Base-by-base conservation (phyloP, 2,329 filamentous ascomycete species). In the Bipolaris zeicola region DNA sequence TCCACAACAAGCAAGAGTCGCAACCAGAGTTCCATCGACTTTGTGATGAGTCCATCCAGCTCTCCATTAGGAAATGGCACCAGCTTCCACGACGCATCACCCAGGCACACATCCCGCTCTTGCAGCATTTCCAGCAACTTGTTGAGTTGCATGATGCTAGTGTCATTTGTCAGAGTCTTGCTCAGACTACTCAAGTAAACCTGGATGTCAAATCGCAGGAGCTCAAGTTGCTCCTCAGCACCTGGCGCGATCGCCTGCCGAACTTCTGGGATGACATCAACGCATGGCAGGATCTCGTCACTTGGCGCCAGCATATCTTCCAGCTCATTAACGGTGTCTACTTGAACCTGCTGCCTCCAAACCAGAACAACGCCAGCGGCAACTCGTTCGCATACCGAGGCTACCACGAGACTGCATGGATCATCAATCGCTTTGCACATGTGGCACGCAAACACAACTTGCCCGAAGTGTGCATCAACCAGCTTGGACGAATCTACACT, bases 191-290 rank as follows among this genome's bases (percentile, higher is more conserved):
- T 55, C 86, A 89, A 63, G 80, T 81, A 11, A 99, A 99, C 71
- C 81, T 99, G 46, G 96, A 99, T 68, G 87, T 88, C 62, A 99
- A 99, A 77, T 97, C 93, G 18, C 91, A 93, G 55, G 96, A 99
- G 78, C 84, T 99, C 2, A 99, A 99, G 79, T 79, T 99, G 50
- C 85, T 98, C 3, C 84, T 99, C 5, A 92, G 92, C 52, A 95
- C 94, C 6, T 99, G 95, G 95, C 88, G 95, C 55, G 95, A 99
- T 73, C 87, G 95, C 46, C 80, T 99, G 50, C 95, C 95, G 1
- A 99, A 99, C 71, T 90, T 96, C 3, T 99, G 95, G 95, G 95
- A 99, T 74, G 95, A 99, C 75, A 99, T 99, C 76, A 96, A 96
- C 63, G 92, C 95, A 37, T 99, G 95, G 95, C 95, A 99, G 76